Evolutionary conservation across 2,329 filamentous ascomycete species (phyloP).

Genomic region (Pseudogymnoascus sp.): DNA sequence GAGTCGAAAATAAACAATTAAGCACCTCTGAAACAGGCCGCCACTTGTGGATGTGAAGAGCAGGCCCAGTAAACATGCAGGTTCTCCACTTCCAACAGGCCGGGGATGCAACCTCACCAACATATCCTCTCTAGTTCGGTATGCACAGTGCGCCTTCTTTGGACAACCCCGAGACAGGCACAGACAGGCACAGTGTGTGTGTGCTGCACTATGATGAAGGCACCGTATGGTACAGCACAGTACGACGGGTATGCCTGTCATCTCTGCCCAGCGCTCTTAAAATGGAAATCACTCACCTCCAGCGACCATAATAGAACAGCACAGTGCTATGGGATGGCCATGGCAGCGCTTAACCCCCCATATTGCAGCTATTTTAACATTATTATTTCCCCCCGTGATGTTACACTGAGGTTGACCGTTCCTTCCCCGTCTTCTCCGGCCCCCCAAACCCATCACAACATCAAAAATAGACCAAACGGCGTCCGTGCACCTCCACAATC

Average conservation of each 20-base stretch:
- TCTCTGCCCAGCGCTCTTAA: background rate
- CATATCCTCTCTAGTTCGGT: background rate
- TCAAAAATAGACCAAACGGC: background rate
- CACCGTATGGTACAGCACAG: background rate
- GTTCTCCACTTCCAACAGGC: background rate
- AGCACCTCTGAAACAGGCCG: conserved; percentile 2
- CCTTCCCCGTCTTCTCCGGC: background rate
- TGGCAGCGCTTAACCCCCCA: background rate
- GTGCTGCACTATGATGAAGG: background rate
- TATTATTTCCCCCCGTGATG: background rate
- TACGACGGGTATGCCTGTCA: background rate
- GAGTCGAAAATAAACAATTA: conserved; percentile 2
- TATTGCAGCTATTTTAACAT: conserved; percentile 1
- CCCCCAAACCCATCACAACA: background rate
- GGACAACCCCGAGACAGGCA: background rate
- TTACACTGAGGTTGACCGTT: background rate
- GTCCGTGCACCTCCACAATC: conserved; percentile 3
- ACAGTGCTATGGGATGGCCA: background rate
- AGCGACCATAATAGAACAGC: background rate
- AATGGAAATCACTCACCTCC: conserved; percentile 4
- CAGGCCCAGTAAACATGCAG: background rate
- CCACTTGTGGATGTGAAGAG: background rate
- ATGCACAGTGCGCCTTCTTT: background rate
- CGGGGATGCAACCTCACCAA: conserved; percentile 1
- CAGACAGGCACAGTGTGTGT: background rate